phyloP scores from a whole-genome alignment of 495 filamentous ascomycete species.

The Xylaria curta region DNA sequence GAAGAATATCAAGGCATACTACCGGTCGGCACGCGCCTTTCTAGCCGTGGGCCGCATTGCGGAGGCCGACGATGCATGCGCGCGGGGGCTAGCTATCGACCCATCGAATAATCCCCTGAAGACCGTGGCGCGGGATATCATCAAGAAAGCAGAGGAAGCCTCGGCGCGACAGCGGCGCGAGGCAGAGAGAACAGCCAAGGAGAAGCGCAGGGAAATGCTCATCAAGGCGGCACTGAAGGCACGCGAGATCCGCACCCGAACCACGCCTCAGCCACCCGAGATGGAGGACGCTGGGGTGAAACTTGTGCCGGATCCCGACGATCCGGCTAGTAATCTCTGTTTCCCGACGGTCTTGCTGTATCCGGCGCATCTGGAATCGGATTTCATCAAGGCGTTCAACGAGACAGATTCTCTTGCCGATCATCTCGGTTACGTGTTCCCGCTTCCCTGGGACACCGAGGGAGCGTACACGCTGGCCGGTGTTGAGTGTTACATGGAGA shows the following conservation, averaged over 20 bases:
- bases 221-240: conserved; percentile 75
- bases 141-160: conserved; percentile 47
- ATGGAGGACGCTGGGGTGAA: conserved; percentile 77
- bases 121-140: conserved; percentile 59
- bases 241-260: conserved; percentile 69
- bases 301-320: conserved; percentile 74
- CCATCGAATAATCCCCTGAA: conserved; percentile 62
- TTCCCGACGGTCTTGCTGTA: conserved; percentile 87
- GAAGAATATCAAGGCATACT: conserved; percentile 84
- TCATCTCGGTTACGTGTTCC: conserved; percentile 81
- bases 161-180: conserved; percentile 50
- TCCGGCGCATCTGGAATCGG: conserved; percentile 74
- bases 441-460: conserved; percentile 79
- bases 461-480: conserved; percentile 65
- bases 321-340: conserved; percentile 69
- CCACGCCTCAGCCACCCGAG: conserved; percentile 75
- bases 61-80: conserved; percentile 78
- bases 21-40: conserved; percentile 79
- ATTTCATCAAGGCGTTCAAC: conserved; percentile 85
- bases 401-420: conserved; percentile 73
- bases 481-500: conserved; percentile 94
- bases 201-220: conserved; percentile 60
- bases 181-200: conserved; percentile 55
- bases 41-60: conserved; percentile 72
- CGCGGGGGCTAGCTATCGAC: conserved; percentile 73